Base-by-base conservation (phyloP, 1,284 basidiomycete genomes). In the Caloboletus firmus region DNA sequence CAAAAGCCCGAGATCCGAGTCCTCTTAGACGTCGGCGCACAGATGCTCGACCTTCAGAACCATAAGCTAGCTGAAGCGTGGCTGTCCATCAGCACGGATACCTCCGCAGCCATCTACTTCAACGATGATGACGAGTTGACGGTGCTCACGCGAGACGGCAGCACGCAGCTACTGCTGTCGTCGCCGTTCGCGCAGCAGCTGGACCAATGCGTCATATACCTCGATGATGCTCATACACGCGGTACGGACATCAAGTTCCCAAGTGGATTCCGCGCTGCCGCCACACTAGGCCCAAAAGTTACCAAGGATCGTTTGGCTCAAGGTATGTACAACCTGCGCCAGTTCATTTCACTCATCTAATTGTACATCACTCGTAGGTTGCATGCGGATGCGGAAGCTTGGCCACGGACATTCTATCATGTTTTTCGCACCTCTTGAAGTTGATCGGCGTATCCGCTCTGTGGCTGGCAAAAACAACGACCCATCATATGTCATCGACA, bases 181-280 rank as follows among this genome's bases (percentile, higher is more conserved):
- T 83, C 81, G 2, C 68, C 74, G 0, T 80, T 73, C 57, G 65
- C 62, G 2, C 66, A 73, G 39, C 73, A 73, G 43, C 60, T 82
- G 0, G 70, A 74, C 17, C 66, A 72, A 51, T 80, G 78, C 36
- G 54, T 80, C 4, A 62, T 83, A 3, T 83, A 83, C 56, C 74
- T 83, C 0, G 82, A 83, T 44, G 80, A 83, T 52, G 77, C 76
- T 0, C 81, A 83, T 55, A 83, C 82, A 0, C 66, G 82, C 26
- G 81, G 81, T 0, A 83, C 80, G 0, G 81, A 83, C 54, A 65
- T 83, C n/a, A 80, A 78, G 42, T 66, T 83, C 36, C 81, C 82
- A 0, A 48, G 15, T 0, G 55, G 69, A 24, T 72, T 69, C 34
- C 72, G 77, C 9, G 81, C 81, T 5, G 76, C 74, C 1, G 80